Base-by-base conservation (phyloP, 2,329 filamentous ascomycete genomes). In the Aureobasidium mangrovei region DNA sequence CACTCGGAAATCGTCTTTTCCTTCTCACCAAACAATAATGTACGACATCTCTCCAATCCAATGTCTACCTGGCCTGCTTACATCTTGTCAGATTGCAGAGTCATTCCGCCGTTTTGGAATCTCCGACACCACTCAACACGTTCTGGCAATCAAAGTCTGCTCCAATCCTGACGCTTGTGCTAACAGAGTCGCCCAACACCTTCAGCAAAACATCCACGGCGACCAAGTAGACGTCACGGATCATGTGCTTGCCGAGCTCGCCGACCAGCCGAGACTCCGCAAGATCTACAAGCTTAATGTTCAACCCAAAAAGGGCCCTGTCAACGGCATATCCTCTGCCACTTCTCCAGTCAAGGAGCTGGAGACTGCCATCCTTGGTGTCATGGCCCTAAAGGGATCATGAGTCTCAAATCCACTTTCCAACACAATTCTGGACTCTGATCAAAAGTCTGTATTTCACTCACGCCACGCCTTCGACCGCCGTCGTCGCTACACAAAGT, bases 31-130 rank as follows among this genome's bases (percentile, higher is more conserved):
- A 90, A 86, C 59, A 91, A 89, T 67, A 95, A 95, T 68, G 87
- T 89, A 68, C 47, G 42, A 48, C 47, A 42, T 18, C 42, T 26
- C 26, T 39, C 3, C 26, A 49, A 32, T 38, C 6, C 42, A 47
- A 33, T 28, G 12, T 9, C 26, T 18, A 41, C 5, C 36, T 26
- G 24, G n/a, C 29, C 36, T 54, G 28, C 57, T 61, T 29, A 60
- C 49, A 7, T 26, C 7, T 0, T n/a, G 32, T 18, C 61, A 94
- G 89, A 97, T 98, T 64, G 81, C 89, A 49, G 91, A 96, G 62
- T 85, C 90, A 0, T 97, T 97, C 70, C 85, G 88, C 32, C 84
- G 85, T 53, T 95, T 93, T 65, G 93, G 93, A 45, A 83, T 97
- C 56, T 75, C 80, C 0, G 81, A 88, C 9, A 72, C 76, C 8